Percentiles rank a stretch among this genome's conserved stretches.
phyloP scores from a whole-genome alignment of 768 basidiomycete species.

The Leccinum arenicola region DNA sequence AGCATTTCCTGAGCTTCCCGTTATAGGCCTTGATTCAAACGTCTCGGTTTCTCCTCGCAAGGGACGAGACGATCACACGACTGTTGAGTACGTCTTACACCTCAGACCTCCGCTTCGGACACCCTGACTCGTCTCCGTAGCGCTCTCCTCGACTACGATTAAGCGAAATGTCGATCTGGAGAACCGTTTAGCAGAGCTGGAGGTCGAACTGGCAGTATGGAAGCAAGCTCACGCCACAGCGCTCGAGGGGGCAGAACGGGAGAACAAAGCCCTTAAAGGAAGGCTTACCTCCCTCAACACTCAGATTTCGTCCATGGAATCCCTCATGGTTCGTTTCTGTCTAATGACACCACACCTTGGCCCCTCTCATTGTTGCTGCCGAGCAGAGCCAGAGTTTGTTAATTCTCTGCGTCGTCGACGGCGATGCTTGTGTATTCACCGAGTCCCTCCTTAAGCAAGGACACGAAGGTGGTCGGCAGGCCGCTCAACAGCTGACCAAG shows the following conservation, averaged over 20 bases:
- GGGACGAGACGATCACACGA: constrained; percentile 66
- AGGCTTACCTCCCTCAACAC: constrained; percentile 61
- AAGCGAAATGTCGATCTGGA: constrained; percentile 64
- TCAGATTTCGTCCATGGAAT: constrained; percentile 59
- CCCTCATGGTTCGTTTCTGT: constrained; percentile 38
- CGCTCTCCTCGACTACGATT: constrained; percentile 60
- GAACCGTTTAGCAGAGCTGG: constrained; percentile 61
- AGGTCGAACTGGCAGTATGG: constrained; percentile 67
- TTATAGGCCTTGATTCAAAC: constrained; percentile 18
- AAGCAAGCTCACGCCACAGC: constrained; percentile 66
- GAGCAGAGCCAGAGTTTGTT: constrained; percentile 60
- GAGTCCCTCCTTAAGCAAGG: constrained; percentile 59
- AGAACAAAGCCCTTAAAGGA: constrained; percentile 64
- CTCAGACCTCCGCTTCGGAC: neutral
- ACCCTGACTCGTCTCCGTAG: constrained; percentile 35
- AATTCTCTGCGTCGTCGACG: constrained; percentile 74
- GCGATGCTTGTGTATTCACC: constrained; percentile 66
- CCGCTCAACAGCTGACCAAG: constrained; percentile 64
- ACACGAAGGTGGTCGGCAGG: constrained; percentile 57
- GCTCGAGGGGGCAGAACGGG: constrained; percentile 60
- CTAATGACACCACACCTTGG: neutral
- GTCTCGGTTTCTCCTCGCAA: constrained; percentile 29
- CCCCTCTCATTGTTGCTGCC: constrained; percentile 3
- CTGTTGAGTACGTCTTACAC: constrained; percentile 48
- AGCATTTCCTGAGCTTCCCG: constrained; percentile 7